Conservation (phyloP, 2,329 filamentous ascomycete species). For the Colletotrichum liriopes region DNA sequence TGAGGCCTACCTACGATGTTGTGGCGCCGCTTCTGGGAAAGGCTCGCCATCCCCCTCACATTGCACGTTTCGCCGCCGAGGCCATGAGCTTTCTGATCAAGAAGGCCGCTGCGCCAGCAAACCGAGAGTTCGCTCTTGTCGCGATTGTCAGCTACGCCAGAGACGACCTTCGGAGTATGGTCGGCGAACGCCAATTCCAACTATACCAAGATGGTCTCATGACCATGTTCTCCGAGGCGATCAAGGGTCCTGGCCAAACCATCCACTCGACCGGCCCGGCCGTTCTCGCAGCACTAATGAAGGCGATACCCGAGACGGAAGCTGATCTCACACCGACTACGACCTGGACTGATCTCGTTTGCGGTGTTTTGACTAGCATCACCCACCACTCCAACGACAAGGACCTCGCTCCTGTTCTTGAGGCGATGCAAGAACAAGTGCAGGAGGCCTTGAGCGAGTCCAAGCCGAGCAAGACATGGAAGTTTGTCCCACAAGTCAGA, state of each 20-base stretch:
- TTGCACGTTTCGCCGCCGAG: constrained; percentile 93
- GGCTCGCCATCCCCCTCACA: constrained; percentile 85
- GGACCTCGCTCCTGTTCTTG: constrained; percentile 79
- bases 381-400: constrained; percentile 86
- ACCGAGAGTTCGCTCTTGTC: constrained; percentile 80
- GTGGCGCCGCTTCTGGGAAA: constrained; percentile 89
- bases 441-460: constrained; percentile 57
- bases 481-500: constrained; percentile 65
- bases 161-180: constrained; percentile 73
- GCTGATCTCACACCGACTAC: constrained; percentile 62
- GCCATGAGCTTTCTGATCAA: constrained; percentile 94
- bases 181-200: constrained; percentile 70
- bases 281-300: constrained; percentile 68
- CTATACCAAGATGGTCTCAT: constrained; percentile 91
- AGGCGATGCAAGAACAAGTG: constrained; percentile 71
- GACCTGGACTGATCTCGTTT: constrained; percentile 76
- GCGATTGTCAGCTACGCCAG: constrained; percentile 81
- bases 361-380: constrained; percentile 83
- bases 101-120: constrained; percentile 85
- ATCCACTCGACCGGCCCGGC: constrained; percentile 73
- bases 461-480: constrained; percentile 53
- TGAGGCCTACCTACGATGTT: constrained; percentile 87
- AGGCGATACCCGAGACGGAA: constrained; percentile 66
- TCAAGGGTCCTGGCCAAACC: constrained; percentile 73
- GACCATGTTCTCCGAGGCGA: constrained; percentile 90